phyloP scores from a whole-genome alignment of 2,329 filamentous ascomycete genomes.

The Capronia epimyces region DNA sequence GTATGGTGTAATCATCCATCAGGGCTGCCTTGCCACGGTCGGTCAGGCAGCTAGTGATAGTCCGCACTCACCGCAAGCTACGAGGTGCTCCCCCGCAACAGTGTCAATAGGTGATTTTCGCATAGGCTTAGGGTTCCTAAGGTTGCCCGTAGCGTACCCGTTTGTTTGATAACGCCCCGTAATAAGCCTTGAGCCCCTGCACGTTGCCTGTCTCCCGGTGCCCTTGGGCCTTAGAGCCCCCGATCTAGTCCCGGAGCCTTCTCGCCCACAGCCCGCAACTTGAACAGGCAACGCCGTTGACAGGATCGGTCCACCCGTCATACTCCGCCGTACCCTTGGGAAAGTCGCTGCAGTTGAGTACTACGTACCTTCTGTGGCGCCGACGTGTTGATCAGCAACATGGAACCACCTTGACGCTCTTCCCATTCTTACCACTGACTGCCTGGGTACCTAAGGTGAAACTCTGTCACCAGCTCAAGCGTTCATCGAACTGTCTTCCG shows the following conservation, averaged over 20 bases:
- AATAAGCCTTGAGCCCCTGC: too few relatives aligned
- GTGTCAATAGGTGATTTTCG: too few relatives aligned
- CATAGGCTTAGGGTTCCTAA: too few relatives aligned
- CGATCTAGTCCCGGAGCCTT: neutral
- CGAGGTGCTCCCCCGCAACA: too few relatives aligned
- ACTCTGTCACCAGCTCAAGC: neutral
- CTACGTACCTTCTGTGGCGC: neutral
- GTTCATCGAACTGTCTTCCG: neutral
- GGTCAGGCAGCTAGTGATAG: too few relatives aligned
- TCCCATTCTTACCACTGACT: neutral
- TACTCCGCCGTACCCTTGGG: neutral
- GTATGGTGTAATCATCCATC: neutral
- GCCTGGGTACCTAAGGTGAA: neutral
- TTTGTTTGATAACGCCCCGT: too few relatives aligned
- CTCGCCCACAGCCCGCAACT: neutral
- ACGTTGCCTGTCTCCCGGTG: too few relatives aligned
- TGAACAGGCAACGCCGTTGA: too few relatives aligned
- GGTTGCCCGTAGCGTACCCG: too few relatives aligned
- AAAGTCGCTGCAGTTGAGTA: neutral
- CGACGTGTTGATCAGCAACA: neutral
- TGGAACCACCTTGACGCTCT: conserved; percentile 1
- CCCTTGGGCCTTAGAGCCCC: too few relatives aligned
- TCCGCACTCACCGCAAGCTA: too few relatives aligned
- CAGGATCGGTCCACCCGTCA: too few relatives aligned
- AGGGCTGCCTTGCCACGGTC: neutral